Evolutionary conservation across 768 basidiomycete species (phyloP), one percentile per base, ranked within the genome.

Genomic region (Hydnomerulius pinastri): DNA sequence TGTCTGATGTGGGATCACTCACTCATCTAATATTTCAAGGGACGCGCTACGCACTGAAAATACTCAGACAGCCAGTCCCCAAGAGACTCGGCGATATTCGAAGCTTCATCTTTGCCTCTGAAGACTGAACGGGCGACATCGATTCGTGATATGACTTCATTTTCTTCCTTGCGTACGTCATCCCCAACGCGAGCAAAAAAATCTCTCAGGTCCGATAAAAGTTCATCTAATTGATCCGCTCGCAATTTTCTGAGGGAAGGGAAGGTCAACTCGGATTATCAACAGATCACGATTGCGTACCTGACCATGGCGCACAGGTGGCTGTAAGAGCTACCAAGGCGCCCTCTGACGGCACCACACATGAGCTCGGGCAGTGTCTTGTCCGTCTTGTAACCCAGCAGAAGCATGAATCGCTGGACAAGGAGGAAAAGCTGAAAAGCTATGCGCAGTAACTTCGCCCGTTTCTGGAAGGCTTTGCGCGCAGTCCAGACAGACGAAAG

Each of bases 21-120:
- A 23, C 58, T 27, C 43, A 41, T 7, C 5, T 46, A 28, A 52
- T 5, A 20, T 30, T 24, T 3, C 15, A 9, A 2, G 4, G 21
- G 28, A 40, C 25, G 24, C 35, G 15, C 27, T 12, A 63, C 77
- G 24, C 53, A 84, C 85, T 69, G 70, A 23, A 85, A 67, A 51
- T 79, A 84, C 0, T 65, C 64, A 6, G 68, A 64, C 0, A 88
- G 51, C 83, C 81, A 85, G 6, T 75, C 69, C 0, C 76, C 73
- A 23, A 85, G 21, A 0, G 43, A 52, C 13, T 63, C 66, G 0
- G 58, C 65, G 1, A 68, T 25, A 63, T 42, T 43, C 48, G 41
- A 46, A 3, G 21, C 57, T 35, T 47, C 54, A 38, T 53, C 62
- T 48, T 57, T 15, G 62, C 61, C 23, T 62, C 57, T 4, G 53